Evolutionary conservation across 75 land plant genomes (phyloP), one percentile per base, ranked within the genome.

Genomic region (Cunninghamia lanceolata): DNA sequence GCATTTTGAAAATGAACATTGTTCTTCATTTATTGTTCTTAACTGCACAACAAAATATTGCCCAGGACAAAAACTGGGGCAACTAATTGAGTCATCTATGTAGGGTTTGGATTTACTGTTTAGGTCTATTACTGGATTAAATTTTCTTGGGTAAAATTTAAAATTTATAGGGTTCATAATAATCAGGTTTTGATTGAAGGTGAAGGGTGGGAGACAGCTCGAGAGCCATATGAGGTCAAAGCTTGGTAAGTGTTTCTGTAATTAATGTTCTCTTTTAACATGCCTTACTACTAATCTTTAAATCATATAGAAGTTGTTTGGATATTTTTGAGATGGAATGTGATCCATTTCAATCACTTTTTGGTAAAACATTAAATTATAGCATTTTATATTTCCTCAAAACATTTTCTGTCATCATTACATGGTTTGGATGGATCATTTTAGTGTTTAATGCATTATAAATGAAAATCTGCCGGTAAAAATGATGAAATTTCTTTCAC

Each of bases 201-300:
- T 19, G 91, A 94, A 74, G 99, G 99, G 46, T 98, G 97, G 96
- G 99, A 98, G 88, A 90, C 95, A 66, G 93, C 99, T 36, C 89
- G 99, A 85, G 95, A 91, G 89, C 99, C 99, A 43, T 98, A 98
- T 91, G 99, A 98, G 89, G 94, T 98, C 50, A 98, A 92, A 89
- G 89, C 90, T 32, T 91, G 96, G 99, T 96, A 88, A 85, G 84
- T 46, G 80, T 17, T 42, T 11, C 6, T 81, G 38, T 82, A 40
- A 42, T 68, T 7, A 38, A 76, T 45, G 78, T 43, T 32, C 79
- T 52, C 32, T 4, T 28, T 78, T 42, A 17, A 40, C 42, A 78
- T 78, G 28, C 4, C 19, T 78, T 78, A 2, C 5, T 38, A 39
- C 17, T 19, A 3, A 1, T 78, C 6, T 50, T 10, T 43, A 50